Conservation (phyloP, 495 filamentous ascomycete genomes). For the Antarctomyces pellizariae region DNA sequence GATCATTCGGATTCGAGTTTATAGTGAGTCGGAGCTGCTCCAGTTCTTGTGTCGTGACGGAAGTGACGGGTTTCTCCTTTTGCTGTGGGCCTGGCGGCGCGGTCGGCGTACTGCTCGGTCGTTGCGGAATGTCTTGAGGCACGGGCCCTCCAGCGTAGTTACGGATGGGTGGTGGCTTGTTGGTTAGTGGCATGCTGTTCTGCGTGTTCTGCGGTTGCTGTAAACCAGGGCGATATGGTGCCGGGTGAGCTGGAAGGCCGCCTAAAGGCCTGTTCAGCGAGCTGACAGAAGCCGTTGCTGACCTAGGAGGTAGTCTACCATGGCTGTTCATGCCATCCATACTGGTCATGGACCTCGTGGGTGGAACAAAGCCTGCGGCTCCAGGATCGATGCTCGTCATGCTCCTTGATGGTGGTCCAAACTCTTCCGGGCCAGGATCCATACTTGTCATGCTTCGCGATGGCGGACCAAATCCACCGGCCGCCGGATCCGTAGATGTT, state of each 20-base stretch:
- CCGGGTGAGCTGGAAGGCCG: slow-evolving; percentile 53
- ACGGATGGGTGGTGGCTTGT: slow-evolving; percentile 40
- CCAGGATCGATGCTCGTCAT: no score
- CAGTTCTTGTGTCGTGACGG: slow-evolving; percentile 59
- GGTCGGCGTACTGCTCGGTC: slow-evolving; percentile 15
- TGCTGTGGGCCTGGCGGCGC: slow-evolving; percentile 12
- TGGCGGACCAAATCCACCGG: no score
- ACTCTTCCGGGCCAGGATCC: slow-evolving; percentile 3
- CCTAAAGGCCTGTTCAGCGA: no score
- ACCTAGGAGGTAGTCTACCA: not conserved
- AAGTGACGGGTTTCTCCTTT: slow-evolving; percentile 15
- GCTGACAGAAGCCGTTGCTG: no score
- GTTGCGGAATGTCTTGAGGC: slow-evolving; percentile 14
- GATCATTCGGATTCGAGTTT: slow-evolving; percentile 45
- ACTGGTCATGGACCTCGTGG: no score
- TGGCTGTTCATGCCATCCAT: no score
- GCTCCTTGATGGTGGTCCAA: slow-evolving; percentile 11
- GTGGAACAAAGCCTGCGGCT: no score
- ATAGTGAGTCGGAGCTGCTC: slow-evolving; percentile 43
- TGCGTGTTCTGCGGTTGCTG: slow-evolving; percentile 31
- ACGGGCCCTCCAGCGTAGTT: slow-evolving; percentile 33
- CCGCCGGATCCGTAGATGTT: no score
- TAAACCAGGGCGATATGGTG: slow-evolving; percentile 57
- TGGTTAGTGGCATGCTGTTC: slow-evolving; percentile 15
- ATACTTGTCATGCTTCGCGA: not conserved